Evolutionary conservation across 2,329 filamentous ascomycete genomes (phyloP).

Genomic region (Colletotrichum sp.): DNA sequence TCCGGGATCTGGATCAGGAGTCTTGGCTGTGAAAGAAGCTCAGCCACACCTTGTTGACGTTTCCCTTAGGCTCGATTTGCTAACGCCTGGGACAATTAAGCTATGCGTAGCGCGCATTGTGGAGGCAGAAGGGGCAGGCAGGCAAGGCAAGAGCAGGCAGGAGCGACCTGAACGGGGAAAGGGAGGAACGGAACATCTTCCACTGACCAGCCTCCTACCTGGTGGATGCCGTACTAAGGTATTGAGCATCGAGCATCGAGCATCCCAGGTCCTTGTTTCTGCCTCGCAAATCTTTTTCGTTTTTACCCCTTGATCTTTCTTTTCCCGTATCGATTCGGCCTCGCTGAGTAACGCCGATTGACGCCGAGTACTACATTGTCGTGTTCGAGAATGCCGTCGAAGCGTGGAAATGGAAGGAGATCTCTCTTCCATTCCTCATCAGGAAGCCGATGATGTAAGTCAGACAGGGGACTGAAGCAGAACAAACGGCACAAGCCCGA

Average conservation of each 20-base stretch:
- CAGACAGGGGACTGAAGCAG: neutral
- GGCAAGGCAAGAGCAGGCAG: neutral
- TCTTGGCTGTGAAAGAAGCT: neutral
- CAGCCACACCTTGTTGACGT: conserved; percentile 6
- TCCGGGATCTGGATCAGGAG: neutral
- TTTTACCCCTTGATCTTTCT: neutral
- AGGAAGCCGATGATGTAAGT: neutral
- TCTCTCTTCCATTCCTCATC: neutral
- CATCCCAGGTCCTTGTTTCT: neutral
- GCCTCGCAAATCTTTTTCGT: neutral
- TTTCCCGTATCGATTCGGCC: neutral
- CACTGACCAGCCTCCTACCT: neutral
- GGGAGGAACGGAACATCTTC: neutral
- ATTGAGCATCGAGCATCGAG: neutral
- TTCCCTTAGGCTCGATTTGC: neutral
- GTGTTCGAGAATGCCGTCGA: neutral
- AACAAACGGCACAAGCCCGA: neutral
- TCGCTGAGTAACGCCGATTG: neutral
- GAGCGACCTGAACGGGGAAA: neutral
- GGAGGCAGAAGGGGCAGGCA: neutral
- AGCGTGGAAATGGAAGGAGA: neutral
- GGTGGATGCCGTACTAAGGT: neutral
- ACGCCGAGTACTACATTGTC: neutral
- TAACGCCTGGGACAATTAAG: neutral
- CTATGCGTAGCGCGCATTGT: neutral